Conservation (phyloP, 495 filamentous ascomycete genomes). For the Viridothelium virens region DNA sequence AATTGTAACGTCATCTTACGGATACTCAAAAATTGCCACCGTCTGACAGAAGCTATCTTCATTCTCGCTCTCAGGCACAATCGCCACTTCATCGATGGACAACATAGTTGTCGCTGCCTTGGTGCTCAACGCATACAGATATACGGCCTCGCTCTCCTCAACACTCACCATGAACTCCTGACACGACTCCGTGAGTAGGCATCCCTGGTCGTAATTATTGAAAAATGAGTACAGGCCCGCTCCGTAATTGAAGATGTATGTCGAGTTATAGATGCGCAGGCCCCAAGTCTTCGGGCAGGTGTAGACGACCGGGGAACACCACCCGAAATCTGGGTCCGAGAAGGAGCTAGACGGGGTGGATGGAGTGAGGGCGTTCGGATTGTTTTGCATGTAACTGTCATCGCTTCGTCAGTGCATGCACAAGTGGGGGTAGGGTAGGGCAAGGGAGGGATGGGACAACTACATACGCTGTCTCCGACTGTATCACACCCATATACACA, state of each 20-base stretch:
- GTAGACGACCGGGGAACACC: constrained; percentile 40
- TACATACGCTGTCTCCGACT: constrained; percentile 70
- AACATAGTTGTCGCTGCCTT: constrained; percentile 87
- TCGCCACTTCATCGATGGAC: constrained; percentile 45
- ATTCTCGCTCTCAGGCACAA: constrained; percentile 60
- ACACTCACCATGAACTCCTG: constrained; percentile 83
- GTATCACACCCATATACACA: constrained; percentile 77
- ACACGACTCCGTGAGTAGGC: constrained; percentile 66
- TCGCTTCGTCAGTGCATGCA: neutral
- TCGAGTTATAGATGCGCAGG: constrained; percentile 51
- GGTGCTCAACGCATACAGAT: constrained; percentile 74
- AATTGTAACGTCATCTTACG: neutral
- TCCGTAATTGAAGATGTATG: constrained; percentile 32
- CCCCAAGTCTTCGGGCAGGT: constrained; percentile 79
- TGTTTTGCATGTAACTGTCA: constrained; percentile 67
- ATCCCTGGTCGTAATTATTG: constrained; percentile 58
- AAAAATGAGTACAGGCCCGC: constrained; percentile 49
- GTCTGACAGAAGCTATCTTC: constrained; percentile 68
- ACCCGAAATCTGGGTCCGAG: constrained; percentile 68
- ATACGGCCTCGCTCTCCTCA: constrained; percentile 55
- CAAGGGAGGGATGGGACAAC: neutral
- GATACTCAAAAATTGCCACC: constrained; percentile 43
- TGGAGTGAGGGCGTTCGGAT: constrained; percentile 64
- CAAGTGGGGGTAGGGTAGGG: neutral
- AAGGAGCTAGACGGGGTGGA: constrained; percentile 56